phyloP scores from a whole-genome alignment of 805 yeast genomes.

The Starmera quercuum region DNA sequence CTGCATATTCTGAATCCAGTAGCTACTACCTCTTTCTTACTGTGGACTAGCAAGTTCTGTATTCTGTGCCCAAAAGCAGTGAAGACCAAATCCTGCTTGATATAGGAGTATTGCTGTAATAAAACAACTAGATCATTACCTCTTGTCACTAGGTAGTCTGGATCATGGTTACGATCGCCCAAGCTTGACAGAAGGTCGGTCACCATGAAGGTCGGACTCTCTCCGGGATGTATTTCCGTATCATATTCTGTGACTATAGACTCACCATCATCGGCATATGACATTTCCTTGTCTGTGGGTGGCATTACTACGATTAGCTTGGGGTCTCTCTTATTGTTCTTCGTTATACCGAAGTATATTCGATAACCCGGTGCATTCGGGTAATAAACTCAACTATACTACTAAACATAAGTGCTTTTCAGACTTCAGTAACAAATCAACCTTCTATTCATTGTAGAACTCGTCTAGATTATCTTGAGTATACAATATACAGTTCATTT shows the following conservation, averaged over 20 bases:
- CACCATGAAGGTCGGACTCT: constrained; percentile 52
- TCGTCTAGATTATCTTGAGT: too few species aligned
- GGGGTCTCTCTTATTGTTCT: too few species aligned
- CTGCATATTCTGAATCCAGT: constrained; percentile 73
- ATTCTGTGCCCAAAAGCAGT: constrained; percentile 50
- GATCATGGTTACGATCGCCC: constrained; percentile 42
- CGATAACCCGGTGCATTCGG: too few species aligned
- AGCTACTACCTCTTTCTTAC: constrained; percentile 55
- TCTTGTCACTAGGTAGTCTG: constrained; percentile 42
- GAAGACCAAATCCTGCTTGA: constrained; percentile 58
- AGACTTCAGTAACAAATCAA: too few species aligned
- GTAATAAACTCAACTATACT: too few species aligned
- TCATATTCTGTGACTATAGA: background rate
- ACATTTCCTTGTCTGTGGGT: too few species aligned
- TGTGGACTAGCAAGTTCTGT: constrained; percentile 51
- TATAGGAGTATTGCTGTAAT: constrained; percentile 46
- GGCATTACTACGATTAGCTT: too few species aligned
- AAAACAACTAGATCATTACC: constrained; percentile 61
- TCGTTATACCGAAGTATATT: too few species aligned
- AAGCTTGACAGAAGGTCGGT: constrained; percentile 55
- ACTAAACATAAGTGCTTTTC: too few species aligned
- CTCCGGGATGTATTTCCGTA: background rate
- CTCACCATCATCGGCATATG: background rate
- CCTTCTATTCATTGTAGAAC: too few species aligned
- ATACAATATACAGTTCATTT: background rate